These are phyloP conservation scores for Chlamydomonas urium DNA, from an alignment of 139 green algal species.

Conservation along the genomic window DNA sequence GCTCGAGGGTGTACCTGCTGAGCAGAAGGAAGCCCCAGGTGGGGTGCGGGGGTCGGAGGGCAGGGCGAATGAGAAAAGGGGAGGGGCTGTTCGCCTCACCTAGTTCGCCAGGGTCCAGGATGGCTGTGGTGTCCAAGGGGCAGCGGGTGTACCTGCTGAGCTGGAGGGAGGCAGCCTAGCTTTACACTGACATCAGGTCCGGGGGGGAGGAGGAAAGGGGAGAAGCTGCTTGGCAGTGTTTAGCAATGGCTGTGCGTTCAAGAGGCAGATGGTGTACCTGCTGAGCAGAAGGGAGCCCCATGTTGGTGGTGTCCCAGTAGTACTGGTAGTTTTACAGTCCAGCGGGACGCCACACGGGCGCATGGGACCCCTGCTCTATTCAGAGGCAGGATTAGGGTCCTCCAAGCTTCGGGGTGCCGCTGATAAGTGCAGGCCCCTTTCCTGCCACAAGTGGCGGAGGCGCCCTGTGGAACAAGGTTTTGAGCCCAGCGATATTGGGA, in stretches of 20 bases:
- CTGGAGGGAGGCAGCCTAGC: too few relatives aligned
- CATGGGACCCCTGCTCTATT: not conserved
- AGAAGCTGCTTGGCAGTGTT: too few relatives aligned
- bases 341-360: not conserved
- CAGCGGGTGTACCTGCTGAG: too few relatives aligned
- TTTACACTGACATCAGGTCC: too few relatives aligned
- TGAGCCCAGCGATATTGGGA: not conserved
- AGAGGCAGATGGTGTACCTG: slow-evolving; percentile 87
- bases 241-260: slow-evolving; percentile 77
- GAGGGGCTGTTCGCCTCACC: too few relatives aligned
- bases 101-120: too few relatives aligned
- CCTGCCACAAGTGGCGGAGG: not conserved
- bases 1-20: slow-evolving; percentile 92
- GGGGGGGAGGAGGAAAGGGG: too few relatives aligned
- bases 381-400: not conserved
- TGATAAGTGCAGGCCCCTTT: not conserved
- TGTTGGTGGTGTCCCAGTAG: not conserved
- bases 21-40: too few relatives aligned
- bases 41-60: too few relatives aligned
- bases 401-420: not conserved
- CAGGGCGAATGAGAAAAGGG: too few relatives aligned
- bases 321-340: not conserved
- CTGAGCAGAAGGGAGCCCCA: slow-evolving; percentile 60
- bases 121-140: too few relatives aligned
- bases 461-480: not conserved